Evolutionary conservation across 2,329 filamentous ascomycete genomes (phyloP).

Genomic region (Pseudogymnoascus sp.): DNA sequence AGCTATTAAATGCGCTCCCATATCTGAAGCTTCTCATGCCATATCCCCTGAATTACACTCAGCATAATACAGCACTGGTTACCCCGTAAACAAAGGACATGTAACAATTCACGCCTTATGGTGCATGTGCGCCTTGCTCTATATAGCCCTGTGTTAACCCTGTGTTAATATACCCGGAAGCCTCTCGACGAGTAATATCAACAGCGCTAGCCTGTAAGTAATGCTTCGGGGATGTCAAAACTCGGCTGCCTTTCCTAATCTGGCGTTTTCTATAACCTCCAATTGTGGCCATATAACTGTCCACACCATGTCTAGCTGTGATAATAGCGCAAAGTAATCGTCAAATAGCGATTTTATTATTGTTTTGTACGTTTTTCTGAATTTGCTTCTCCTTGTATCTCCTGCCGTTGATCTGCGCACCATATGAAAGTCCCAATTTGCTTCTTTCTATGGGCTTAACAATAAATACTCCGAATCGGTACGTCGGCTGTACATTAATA

Average conservation of each 20-base stretch:
- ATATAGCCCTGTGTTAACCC: neutral
- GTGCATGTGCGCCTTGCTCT: neutral
- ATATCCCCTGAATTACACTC: neutral
- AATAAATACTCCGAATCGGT: neutral
- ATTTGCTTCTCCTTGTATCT: neutral
- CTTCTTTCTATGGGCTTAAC: neutral
- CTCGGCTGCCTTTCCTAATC: conserved; percentile 1
- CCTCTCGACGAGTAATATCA: conserved; percentile 2
- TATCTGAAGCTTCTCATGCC: neutral
- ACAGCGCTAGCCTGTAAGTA: conserved; percentile 1
- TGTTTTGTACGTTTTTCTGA: neutral
- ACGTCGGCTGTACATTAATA: neutral
- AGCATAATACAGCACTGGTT: neutral
- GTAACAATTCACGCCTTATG: neutral
- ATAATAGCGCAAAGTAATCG: neutral
- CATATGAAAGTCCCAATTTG: neutral
- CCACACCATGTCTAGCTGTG: neutral
- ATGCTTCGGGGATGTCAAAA: conserved; percentile 5
- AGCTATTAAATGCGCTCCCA: neutral
- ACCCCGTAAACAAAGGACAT: conserved; percentile 6
- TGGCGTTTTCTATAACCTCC: neutral
- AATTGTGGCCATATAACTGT: neutral
- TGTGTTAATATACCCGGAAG: neutral
- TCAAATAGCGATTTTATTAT: neutral
- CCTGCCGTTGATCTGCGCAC: neutral